phyloP scores from a whole-genome alignment of 2,329 filamentous ascomycete species.

The Exophiala alcalophila region DNA sequence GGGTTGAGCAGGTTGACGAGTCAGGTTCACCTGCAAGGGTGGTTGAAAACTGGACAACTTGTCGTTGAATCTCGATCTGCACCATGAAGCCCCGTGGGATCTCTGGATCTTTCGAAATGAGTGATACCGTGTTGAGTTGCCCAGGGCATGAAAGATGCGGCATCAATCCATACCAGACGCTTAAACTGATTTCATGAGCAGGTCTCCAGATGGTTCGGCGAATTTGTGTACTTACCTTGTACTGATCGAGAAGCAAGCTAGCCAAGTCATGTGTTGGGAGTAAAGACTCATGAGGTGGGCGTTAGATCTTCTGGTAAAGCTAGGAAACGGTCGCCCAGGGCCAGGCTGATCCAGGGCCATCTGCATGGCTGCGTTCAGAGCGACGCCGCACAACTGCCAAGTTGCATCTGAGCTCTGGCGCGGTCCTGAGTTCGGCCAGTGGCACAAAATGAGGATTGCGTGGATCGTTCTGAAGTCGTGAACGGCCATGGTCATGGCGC shows the following conservation, averaged over 20 bases:
- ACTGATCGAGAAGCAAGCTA: conserved; percentile 12
- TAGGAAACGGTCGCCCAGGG: conserved; percentile 1
- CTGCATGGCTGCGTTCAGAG: conserved; percentile 13
- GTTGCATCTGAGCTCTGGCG: conserved; percentile 8
- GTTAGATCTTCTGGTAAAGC: conserved; percentile 2
- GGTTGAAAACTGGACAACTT: conserved; percentile 11
- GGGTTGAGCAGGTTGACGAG: conserved; percentile 2
- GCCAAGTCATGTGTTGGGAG: conserved; percentile 12
- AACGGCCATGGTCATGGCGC: background rate
- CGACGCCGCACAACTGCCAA: conserved; percentile 13
- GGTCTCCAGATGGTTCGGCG: too few species aligned
- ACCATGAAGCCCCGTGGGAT: conserved; percentile 5
- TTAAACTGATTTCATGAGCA: too few species aligned
- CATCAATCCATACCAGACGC: conserved; percentile 7
- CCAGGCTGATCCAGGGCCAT: conserved; percentile 9
- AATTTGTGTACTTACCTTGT: conserved; percentile 10
- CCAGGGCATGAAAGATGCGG: conserved; percentile 11
- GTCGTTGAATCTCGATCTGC: conserved; percentile 14
- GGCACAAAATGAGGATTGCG: conserved; percentile 10
- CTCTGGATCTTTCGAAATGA: conserved; percentile 7
- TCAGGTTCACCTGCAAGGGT: conserved; percentile 12
- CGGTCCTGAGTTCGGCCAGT: conserved; percentile 10
- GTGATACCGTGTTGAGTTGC: conserved; percentile 5
- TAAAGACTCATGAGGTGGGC: conserved; percentile 5
- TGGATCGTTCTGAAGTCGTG: conserved; percentile 10